Base-by-base conservation (phyloP, 352 stramenopile genomes). In the Thalassiosira livingstoniorum region DNA sequence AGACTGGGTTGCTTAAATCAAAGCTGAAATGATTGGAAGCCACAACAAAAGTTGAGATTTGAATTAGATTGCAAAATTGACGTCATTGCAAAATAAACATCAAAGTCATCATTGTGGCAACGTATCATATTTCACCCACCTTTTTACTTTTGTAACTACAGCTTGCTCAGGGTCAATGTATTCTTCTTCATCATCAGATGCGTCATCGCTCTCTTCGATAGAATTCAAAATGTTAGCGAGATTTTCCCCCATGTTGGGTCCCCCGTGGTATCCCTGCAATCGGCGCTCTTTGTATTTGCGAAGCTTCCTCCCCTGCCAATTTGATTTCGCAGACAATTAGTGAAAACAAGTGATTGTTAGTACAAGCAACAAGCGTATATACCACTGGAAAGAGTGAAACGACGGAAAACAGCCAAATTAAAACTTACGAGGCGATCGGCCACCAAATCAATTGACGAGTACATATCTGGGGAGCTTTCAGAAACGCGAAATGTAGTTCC, bases 401-500 rank as follows among this genome's bases (percentile, higher is more conserved):
- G n/a, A n/a, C n/a, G n/a, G n/a, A n/a, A n/a, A n/a, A n/a, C n/a
- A n/a, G n/a, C n/a, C n/a, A n/a, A n/a, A n/a, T n/a, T n/a, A 34
- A 55, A 29, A 87, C 75, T 89, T 73, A 82, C 72, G 47, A 95
- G 78, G 31, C 85, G 83, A 68, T 90, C 74, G 10, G 83, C 76
- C 18, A 90, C 85, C n/a, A 87, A 76, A 80, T 95, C 91, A 69
- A 95, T 93, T 18, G 86, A 90, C 31, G 78, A 60, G 78, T 95
- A 95, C 91, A 95, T 95, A 66, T 95, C 90, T 21, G 89, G 79
- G 15, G 64, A 88, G 68, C 84, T 78, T 70, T 90, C 87, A 58
- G 83, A 85, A 45, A 84, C 90, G 63, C 88, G 85, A 61, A 94
- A 87, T 34, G 80, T 89, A 7, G 89, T 90, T 37, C 90, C 91